Conservation (phyloP, 1,139 yeast species). For the Suhomyces yuchorum region DNA sequence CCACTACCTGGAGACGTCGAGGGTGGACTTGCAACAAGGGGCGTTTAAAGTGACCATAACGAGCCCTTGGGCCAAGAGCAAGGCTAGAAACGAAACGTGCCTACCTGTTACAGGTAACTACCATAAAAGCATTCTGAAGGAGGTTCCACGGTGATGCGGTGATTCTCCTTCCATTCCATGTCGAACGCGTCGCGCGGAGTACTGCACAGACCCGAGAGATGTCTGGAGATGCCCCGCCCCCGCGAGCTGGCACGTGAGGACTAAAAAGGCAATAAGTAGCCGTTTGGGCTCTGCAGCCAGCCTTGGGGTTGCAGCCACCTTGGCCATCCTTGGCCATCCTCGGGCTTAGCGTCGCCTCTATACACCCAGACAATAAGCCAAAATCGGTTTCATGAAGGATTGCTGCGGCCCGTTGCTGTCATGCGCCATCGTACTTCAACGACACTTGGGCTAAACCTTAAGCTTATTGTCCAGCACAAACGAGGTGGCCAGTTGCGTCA, state of each 20-base stretch:
- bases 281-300: conserved; percentile 4
- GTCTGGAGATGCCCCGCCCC: neutral
- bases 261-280: neutral
- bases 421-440: neutral
- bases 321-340: neutral
- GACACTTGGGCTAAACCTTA: neutral
- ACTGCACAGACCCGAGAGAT: neutral
- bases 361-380: neutral
- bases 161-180: neutral
- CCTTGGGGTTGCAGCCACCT: conserved; percentile 1
- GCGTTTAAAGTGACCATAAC: neutral
- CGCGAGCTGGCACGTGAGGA: neutral
- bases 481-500: neutral
- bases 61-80: neutral
- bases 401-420: neutral
- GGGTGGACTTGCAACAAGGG: neutral
- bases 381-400: conserved; percentile 8
- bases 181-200: neutral
- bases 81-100: neutral
- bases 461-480: neutral
- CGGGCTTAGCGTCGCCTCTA: neutral
- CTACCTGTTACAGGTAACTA: neutral
- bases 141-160: neutral
- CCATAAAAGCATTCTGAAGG: neutral
- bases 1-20: too few species aligned